phyloP scores from a whole-genome alignment of 2,329 filamentous ascomycete genomes.

The Botrytis sinoallii region DNA sequence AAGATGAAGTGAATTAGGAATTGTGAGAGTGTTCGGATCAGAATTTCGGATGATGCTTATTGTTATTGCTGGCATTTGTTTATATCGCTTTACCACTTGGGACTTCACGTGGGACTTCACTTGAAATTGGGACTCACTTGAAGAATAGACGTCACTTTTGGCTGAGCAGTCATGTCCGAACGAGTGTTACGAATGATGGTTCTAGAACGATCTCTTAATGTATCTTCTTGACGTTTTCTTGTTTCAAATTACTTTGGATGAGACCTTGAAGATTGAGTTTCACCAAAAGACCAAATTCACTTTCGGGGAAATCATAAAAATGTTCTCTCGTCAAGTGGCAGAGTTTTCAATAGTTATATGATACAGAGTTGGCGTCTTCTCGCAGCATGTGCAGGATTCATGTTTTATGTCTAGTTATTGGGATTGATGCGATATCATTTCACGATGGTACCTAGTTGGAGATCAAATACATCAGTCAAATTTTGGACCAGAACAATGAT shows the following conservation, averaged over 20 bases:
- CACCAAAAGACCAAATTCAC: background rate
- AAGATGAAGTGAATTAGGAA: background rate
- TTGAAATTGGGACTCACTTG: background rate
- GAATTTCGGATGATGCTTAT: background rate
- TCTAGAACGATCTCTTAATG: background rate
- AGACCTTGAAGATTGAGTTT: background rate
- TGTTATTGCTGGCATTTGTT: background rate
- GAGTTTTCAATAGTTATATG: no score
- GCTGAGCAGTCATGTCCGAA: background rate
- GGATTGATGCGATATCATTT: fast-evolving
- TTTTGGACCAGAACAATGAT: background rate
- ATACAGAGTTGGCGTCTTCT: background rate
- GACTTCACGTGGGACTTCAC: background rate
- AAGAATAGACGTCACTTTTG: background rate
- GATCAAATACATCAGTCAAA: background rate
- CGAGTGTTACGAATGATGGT: background rate
- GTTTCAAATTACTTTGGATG: background rate
- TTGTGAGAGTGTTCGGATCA: background rate
- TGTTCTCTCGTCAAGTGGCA: background rate
- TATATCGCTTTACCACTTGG: background rate
- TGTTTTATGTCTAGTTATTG: no score
- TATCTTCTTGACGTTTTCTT: background rate
- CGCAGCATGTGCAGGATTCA: background rate
- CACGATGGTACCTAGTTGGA: background rate
- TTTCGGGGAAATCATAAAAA: fast-evolving